These are phyloP conservation scores for Nannochloris sp. DNA, from an alignment of 139 green algal species.

Conservation along the genomic window DNA sequence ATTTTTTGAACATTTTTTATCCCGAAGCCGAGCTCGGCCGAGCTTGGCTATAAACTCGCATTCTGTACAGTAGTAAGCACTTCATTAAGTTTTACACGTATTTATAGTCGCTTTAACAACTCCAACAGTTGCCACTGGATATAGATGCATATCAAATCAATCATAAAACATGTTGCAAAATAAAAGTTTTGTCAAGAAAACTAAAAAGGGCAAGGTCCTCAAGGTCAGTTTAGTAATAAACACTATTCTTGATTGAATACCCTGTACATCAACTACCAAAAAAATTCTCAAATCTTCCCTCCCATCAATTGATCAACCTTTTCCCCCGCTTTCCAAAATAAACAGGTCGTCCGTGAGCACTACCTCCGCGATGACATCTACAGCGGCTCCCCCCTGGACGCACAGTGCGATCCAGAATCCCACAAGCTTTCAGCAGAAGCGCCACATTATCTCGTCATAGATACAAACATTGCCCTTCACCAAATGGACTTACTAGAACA, in stretches of 20 bases:
- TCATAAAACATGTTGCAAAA: conserved; percentile 53
- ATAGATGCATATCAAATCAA: too few relatives aligned
- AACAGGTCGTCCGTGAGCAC: conserved; percentile 79
- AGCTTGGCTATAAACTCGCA: too few relatives aligned
- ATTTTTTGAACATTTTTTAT: too few relatives aligned
- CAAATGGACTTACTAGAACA: conserved; percentile 94
- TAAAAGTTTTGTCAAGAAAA: conserved; percentile 84
- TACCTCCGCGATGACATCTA: conserved; percentile 97
- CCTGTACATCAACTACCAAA: background rate
- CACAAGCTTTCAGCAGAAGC: conserved; percentile 58
- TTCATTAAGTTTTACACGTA: too few relatives aligned
- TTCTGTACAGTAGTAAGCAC: too few relatives aligned
- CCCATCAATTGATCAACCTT: background rate
- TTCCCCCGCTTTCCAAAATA: background rate
- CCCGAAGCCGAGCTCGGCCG: too few relatives aligned
- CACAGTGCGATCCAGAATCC: conserved; percentile 39
- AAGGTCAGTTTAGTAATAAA: conserved; percentile 48
- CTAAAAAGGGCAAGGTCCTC: conserved; percentile 63
- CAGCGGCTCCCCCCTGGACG: conserved; percentile 64
- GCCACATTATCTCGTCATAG: conserved; percentile 78
- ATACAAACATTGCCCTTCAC: conserved; percentile 91
- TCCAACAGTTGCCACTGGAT: too few relatives aligned
- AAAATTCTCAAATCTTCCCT: background rate
- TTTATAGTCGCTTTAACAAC: too few relatives aligned
- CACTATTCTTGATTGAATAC: background rate